Evolutionary conservation across 2,329 filamentous ascomycete genomes (phyloP).

Genomic region (Aaosphaeria arxii): DNA sequence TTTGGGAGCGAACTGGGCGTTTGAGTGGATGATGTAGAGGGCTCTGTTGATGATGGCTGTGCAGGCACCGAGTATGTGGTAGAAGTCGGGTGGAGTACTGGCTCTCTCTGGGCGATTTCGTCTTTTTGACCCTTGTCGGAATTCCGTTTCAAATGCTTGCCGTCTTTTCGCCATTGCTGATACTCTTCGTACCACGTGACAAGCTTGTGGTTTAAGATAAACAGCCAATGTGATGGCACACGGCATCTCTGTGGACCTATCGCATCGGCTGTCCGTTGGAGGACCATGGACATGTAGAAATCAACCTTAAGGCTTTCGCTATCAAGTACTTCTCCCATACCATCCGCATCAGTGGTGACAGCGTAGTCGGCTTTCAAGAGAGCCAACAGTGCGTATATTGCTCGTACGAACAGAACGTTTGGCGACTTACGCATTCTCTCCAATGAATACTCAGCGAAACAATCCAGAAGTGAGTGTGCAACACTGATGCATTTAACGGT

Average conservation of each 20-base stretch:
- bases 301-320: conserved; percentile 28
- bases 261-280: conserved; percentile 19
- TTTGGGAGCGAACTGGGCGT: conserved; percentile 1
- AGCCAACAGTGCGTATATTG: conserved; percentile 29
- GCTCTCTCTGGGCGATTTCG: not conserved
- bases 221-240: conserved; percentile 30
- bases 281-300: conserved; percentile 24
- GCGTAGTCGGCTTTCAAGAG: conserved; percentile 35
- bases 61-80: not conserved
- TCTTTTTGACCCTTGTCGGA: not conserved
- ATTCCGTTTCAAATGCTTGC: conserved; percentile 15
- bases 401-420: conserved; percentile 29
- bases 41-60: not conserved
- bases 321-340: conserved; percentile 31
- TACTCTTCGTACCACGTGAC: conserved; percentile 32
- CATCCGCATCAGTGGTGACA: conserved; percentile 29
- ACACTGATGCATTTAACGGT: conserved; percentile 31
- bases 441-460: conserved; percentile 19
- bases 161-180: conserved; percentile 23
- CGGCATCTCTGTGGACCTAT: conserved; percentile 29
- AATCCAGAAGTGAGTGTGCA: conserved; percentile 31
- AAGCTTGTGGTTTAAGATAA: conserved; percentile 27
- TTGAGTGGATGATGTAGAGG: not conserved
- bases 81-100: not conserved
- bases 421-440: conserved; percentile 22